phyloP scores from a whole-genome alignment of 768 basidiomycete species.

The Tylopilus rubrobrunneus region DNA sequence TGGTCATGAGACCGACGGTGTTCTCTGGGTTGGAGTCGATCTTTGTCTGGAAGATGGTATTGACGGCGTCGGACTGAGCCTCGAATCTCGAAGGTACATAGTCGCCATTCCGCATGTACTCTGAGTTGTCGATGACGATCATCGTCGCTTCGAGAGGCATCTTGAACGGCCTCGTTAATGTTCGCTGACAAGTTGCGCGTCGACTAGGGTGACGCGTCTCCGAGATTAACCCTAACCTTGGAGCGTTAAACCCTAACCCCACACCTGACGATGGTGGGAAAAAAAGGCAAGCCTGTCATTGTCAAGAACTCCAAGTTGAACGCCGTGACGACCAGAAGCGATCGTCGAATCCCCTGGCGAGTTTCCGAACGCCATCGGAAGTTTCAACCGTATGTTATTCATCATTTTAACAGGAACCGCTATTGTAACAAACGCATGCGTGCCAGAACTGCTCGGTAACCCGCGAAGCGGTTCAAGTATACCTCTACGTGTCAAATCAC shows the following conservation, averaged over 20 bases:
- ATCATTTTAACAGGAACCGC: background rate
- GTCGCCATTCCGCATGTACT: constrained; percentile 95
- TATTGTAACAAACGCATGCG: background rate
- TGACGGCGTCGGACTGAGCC: constrained; percentile 90
- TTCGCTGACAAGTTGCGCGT: constrained; percentile 6
- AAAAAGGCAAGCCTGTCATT: no score
- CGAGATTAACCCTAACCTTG: constrained; percentile 17
- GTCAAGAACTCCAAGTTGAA: background rate
- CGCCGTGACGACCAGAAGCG: background rate
- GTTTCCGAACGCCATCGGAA: background rate
- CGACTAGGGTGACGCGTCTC: constrained; percentile 27
- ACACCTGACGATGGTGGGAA: no score
- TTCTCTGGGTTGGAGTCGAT: constrained; percentile 96
- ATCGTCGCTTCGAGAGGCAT: constrained; percentile 99
- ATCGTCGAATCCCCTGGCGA: background rate
- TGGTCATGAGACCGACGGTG: constrained; percentile 96
- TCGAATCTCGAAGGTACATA: constrained; percentile 83
- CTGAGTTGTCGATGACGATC: constrained; percentile 96
- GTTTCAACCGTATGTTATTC: background rate
- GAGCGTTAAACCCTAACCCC: background rate
- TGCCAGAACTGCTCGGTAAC: no score
- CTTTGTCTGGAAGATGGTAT: constrained; percentile 86
- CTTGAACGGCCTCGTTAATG: constrained; percentile 28
- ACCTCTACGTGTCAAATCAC: background rate
- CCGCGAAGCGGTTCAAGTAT: no score